Conservation (phyloP, 78 protist species). For the Bigelowiella natans region DNA sequence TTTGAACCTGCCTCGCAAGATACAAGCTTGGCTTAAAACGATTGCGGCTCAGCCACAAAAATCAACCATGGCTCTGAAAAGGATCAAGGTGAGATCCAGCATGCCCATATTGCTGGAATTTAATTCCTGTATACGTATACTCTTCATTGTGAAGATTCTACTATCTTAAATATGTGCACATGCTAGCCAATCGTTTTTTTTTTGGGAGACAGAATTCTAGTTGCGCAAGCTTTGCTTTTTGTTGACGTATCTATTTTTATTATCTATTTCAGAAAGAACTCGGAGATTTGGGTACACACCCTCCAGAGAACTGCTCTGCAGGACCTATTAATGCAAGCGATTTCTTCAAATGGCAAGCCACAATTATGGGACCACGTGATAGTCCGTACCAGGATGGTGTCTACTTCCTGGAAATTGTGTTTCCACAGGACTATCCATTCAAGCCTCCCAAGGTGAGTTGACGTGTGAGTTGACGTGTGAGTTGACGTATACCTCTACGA, state of each 20-base stretch:
- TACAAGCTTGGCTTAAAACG: no score
- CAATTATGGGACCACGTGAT: constrained; percentile 68
- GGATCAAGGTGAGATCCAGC: neutral
- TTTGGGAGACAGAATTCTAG: no score
- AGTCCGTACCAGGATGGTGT: constrained; percentile 53
- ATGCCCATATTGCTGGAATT: no score
- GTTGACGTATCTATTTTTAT: neutral
- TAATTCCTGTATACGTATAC: no score
- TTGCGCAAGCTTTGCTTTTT: neutral
- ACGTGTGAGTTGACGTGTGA: neutral
- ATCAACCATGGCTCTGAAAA: neutral
- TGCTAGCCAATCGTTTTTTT: no score
- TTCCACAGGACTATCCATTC: constrained; percentile 67
- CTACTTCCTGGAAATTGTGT: constrained; percentile 51
- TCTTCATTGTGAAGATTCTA: no score
- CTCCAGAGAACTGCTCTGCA: constrained; percentile 85
- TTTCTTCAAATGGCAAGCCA: constrained; percentile 85
- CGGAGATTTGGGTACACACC: constrained; percentile 71
- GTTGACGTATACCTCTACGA: neutral
- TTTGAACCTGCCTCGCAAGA: no score
- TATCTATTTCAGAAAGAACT: constrained; percentile 59
- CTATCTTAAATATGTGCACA: no score
- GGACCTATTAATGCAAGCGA: constrained; percentile 78
- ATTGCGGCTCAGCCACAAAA: no score
- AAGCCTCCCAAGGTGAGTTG: constrained; percentile 55